These are phyloP conservation scores for Cutaneotrichosporon dermatis DNA, from an alignment of 1,284 basidiomycete species.

Conservation along the genomic window DNA sequence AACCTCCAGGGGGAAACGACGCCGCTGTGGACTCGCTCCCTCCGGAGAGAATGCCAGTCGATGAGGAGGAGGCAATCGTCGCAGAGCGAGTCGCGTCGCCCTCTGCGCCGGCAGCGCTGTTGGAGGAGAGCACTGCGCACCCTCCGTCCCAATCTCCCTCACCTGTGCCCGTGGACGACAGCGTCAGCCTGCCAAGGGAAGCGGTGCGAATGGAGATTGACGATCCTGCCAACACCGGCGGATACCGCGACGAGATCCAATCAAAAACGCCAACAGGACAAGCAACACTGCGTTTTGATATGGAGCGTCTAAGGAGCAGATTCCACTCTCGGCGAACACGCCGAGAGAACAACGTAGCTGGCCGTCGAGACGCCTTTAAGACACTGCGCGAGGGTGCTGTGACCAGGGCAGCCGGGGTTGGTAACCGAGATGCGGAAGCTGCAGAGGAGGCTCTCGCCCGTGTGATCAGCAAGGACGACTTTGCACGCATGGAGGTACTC, in stretches of 20 bases:
- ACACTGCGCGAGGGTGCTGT: constrained; percentile 23
- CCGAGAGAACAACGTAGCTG: background rate
- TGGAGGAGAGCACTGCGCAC: too few relatives aligned
- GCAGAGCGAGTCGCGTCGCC: background rate
- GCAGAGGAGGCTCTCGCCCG: constrained; percentile 74
- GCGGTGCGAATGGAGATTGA: constrained; percentile 7
- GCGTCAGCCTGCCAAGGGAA: background rate
- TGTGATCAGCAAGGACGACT: constrained; percentile 84
- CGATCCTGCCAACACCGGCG: background rate
- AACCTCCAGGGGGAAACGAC: too few relatives aligned
- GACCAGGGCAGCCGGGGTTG: constrained; percentile 56
- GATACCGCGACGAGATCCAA: constrained; percentile 40
- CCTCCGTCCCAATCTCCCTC: background rate
- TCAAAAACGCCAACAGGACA: constrained; percentile 31
- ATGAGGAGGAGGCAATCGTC: background rate
- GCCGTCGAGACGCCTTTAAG: constrained; percentile 27
- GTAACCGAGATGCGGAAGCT: constrained; percentile 57
- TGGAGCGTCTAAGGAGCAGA: constrained; percentile 27
- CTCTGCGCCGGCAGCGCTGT: too few relatives aligned
- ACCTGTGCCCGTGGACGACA: background rate
- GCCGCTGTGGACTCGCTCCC: too few relatives aligned
- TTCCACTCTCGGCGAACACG: constrained; percentile 13
- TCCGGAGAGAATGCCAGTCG: background rate
- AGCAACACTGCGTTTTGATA: constrained; percentile 36
- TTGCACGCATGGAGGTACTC: constrained; percentile 73